These are phyloP conservation scores for Talaromyces pinophilus DNA, from an alignment of 2,329 filamentous ascomycete genomes.

Conservation along the genomic window DNA sequence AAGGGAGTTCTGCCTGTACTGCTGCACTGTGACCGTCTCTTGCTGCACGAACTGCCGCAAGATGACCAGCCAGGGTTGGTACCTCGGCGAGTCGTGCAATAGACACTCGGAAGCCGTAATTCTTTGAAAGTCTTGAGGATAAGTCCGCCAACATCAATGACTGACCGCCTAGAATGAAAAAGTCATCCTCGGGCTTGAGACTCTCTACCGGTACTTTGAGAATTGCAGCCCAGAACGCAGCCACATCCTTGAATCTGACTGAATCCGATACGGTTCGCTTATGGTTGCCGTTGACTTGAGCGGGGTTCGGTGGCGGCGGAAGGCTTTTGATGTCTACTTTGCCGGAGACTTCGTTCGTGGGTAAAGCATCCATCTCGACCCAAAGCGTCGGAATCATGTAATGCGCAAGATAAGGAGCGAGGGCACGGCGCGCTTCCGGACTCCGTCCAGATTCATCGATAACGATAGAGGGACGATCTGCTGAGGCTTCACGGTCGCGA, in stretches of 20 bases:
- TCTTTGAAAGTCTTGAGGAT: constrained; percentile 67
- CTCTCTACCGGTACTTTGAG: constrained; percentile 64
- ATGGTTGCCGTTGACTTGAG: constrained; percentile 43
- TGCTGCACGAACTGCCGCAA: constrained; percentile 69
- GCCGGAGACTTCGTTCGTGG: constrained; percentile 75
- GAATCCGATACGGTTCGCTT: constrained; percentile 59
- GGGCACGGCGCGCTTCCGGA: constrained; percentile 64
- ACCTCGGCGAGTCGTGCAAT: constrained; percentile 70
- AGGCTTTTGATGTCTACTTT: constrained; percentile 74
- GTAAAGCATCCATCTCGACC: constrained; percentile 70
- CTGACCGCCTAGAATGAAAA: constrained; percentile 80
- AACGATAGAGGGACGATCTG: constrained; percentile 61
- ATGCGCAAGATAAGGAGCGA: constrained; percentile 69
- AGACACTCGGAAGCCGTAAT: constrained; percentile 72
- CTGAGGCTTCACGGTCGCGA: constrained; percentile 57
- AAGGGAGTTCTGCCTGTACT: constrained; percentile 73
- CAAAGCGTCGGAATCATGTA: constrained; percentile 82
- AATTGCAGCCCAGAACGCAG: constrained; percentile 70
- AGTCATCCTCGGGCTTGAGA: constrained; percentile 70
- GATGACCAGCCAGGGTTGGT: constrained; percentile 70
- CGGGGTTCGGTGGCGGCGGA: constrained; percentile 63
- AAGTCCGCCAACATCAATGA: constrained; percentile 76
- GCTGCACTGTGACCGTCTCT: constrained; percentile 72
- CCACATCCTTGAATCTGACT: constrained; percentile 67
- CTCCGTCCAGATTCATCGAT: constrained; percentile 73